These are phyloP conservation scores for Trichothecium roseum DNA, from an alignment of 2,329 filamentous ascomycete species.

Conservation along the genomic window DNA sequence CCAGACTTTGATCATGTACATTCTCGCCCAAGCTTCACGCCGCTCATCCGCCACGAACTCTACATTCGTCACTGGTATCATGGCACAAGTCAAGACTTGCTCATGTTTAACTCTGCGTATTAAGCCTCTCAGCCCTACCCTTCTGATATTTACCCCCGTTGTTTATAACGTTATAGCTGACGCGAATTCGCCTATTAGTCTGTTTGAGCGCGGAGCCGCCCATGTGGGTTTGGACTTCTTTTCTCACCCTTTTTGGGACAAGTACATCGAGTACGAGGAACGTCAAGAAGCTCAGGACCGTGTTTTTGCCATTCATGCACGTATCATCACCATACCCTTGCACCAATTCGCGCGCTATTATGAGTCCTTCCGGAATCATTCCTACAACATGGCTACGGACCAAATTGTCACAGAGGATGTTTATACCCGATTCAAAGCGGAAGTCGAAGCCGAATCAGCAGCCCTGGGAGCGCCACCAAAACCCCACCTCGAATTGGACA, in stretches of 20 bases:
- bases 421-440: constrained; percentile 51
- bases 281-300: constrained; percentile 74
- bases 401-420: constrained; percentile 63
- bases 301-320: constrained; percentile 73
- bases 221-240: constrained; percentile 88
- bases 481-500: constrained; percentile 69
- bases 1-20: constrained; percentile 46
- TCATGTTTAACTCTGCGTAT: constrained; percentile 30
- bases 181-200: constrained; percentile 37
- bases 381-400: constrained; percentile 58
- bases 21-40: constrained; percentile 27
- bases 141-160: constrained; percentile 9
- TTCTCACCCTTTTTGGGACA: constrained; percentile 96
- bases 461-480: constrained; percentile 42
- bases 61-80: constrained; percentile 3
- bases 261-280: constrained; percentile 95
- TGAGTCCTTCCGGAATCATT: constrained; percentile 74
- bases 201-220: constrained; percentile 82
- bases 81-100: neutral
- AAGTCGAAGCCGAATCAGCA: constrained; percentile 57
- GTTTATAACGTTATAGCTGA: neutral
- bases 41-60: constrained; percentile 23
- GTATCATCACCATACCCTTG: constrained; percentile 83
- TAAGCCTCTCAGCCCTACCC: constrained; percentile 34
- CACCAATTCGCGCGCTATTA: constrained; percentile 95